Evolutionary conservation across 768 basidiomycete genomes (phyloP).

Genomic region (Phanerochaete sordida): DNA sequence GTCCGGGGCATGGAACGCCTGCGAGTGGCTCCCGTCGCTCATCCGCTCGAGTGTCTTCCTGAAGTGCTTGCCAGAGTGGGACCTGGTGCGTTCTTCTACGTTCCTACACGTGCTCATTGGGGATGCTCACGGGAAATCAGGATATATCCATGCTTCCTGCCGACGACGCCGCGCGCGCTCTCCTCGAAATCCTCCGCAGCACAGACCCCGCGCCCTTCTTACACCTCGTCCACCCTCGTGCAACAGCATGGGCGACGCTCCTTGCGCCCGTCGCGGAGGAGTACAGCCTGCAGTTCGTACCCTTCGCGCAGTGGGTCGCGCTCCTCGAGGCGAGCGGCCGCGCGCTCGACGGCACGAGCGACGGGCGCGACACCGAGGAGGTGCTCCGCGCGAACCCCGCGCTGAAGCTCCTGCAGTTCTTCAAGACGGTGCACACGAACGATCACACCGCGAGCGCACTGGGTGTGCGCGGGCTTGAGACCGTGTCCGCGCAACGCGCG

Average conservation of each 20-base stretch:
- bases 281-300: conserved; percentile 22
- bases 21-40: conserved; percentile 35
- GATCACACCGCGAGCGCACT: conserved; percentile 2
- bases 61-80: conserved; percentile 1
- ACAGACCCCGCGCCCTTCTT: not conserved
- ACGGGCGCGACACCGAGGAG: conserved; percentile 6
- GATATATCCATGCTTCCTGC: conserved; percentile 25
- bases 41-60: conserved; percentile 19
- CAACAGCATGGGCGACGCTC: conserved; percentile 21
- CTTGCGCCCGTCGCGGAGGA: conserved; percentile 11
- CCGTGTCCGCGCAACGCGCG: conserved; percentile 1
- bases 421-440: not conserved
- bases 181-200: conserved; percentile 22
- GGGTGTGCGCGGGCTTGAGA: conserved; percentile 13
- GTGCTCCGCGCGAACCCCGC: conserved; percentile 17
- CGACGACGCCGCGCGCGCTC: conserved; percentile 21
- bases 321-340: conserved; percentile 9
- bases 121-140: too few relatives aligned
- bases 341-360: not conserved
- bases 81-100: conserved; percentile 1
- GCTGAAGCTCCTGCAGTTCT: conserved; percentile 20
- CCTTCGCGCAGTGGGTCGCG: conserved; percentile 24
- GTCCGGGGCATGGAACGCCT: conserved; percentile 37
- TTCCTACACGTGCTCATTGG: too few relatives aligned
- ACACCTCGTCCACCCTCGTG: conserved; percentile 24